phyloP scores from a whole-genome alignment of 306 rosid genomes.

The Hippophae gyantsensis region DNA sequence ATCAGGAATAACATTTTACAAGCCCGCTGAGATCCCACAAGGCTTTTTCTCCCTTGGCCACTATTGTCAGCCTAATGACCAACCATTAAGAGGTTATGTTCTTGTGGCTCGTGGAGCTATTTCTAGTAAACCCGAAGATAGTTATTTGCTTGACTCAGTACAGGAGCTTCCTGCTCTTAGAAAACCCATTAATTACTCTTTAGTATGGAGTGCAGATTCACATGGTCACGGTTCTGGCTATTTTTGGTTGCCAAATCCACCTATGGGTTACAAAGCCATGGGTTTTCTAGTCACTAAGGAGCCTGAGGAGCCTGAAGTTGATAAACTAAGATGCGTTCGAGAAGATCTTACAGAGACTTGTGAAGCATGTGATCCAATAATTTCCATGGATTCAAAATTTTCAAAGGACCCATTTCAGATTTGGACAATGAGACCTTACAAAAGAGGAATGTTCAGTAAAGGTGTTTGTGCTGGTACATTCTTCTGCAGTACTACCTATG shows the following conservation, averaged over 20 bases:
- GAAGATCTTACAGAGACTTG: slow-evolving; percentile 73
- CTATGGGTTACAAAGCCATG: slow-evolving; percentile 68
- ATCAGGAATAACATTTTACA: slow-evolving; percentile 55
- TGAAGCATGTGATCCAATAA: slow-evolving; percentile 38
- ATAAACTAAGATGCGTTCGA: slow-evolving; percentile 66
- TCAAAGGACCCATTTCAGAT: slow-evolving; percentile 36
- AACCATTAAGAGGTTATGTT: slow-evolving; percentile 58
- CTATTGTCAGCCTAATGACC: slow-evolving; percentile 54
- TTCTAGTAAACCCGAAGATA: slow-evolving; percentile 19
- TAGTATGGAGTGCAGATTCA: slow-evolving; percentile 61
- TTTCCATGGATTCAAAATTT: slow-evolving; percentile 35
- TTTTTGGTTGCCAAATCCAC: slow-evolving; percentile 85
- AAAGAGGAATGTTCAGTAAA: slow-evolving; percentile 54
- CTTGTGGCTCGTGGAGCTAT: slow-evolving; percentile 49
- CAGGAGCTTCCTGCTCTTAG: slow-evolving; percentile 40
- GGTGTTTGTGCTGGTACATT: slow-evolving; percentile 82
- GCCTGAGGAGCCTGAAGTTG: slow-evolving; percentile 45
- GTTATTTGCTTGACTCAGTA: slow-evolving; percentile 4
- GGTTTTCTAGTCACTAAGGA: slow-evolving; percentile 56
- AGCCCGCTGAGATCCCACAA: slow-evolving; percentile 58
- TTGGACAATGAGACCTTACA: slow-evolving; percentile 57
- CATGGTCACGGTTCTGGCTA: slow-evolving; percentile 43
- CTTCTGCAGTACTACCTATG: slow-evolving; percentile 41
- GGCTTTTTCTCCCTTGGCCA: slow-evolving; percentile 81
- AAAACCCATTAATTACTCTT: slow-evolving; percentile 50